These are phyloP conservation scores for Daedalea quercina DNA, from an alignment of 768 basidiomycete species.

Conservation along the genomic window DNA sequence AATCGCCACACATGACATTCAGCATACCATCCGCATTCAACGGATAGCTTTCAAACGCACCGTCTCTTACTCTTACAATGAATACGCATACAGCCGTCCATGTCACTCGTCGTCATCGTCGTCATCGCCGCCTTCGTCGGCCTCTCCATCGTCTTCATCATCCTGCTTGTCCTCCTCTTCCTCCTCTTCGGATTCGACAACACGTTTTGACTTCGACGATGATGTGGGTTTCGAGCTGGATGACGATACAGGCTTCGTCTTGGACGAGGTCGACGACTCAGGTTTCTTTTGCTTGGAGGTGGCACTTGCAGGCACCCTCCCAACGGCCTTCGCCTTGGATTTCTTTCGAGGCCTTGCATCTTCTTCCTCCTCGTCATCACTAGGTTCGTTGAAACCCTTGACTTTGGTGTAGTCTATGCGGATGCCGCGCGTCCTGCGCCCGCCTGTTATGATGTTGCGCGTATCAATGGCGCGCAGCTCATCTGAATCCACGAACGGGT, in stretches of 20 bases:
- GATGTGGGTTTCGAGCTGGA: too few species aligned
- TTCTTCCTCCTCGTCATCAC: constrained; percentile 35
- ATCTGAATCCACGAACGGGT: constrained; percentile 2
- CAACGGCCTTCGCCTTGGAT: constrained; percentile 27
- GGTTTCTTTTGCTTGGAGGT: constrained; percentile 9
- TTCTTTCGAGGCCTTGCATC: constrained; percentile 43
- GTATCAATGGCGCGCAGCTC: constrained; percentile 53
- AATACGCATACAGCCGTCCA: not conserved
- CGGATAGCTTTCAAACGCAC: not conserved
- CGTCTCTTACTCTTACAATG: not conserved
- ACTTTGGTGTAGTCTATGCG: constrained; percentile 64
- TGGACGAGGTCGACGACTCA: constrained; percentile 8
- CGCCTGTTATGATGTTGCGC: constrained; percentile 40
- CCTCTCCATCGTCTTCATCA: constrained; percentile 36
- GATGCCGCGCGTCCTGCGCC: constrained; percentile 65
- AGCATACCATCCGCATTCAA: not conserved
- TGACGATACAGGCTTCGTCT: constrained; percentile 7
- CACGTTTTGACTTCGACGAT: constrained; percentile 14
- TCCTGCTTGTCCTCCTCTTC: constrained; percentile 32
- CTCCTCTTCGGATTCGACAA: constrained; percentile 29
- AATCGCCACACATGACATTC: not conserved
- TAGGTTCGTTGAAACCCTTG: constrained; percentile 14
- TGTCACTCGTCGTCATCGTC: constrained; percentile 14
- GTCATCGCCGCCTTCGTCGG: constrained; percentile 21
- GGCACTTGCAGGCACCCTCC: constrained; percentile 4